Percentiles rank a stretch among this genome's conserved stretches.
These are phyloP conservation scores for Hsuehochloa calcarea DNA, from an alignment of 176 grass and related monocot species.

Conservation along the genomic window DNA sequence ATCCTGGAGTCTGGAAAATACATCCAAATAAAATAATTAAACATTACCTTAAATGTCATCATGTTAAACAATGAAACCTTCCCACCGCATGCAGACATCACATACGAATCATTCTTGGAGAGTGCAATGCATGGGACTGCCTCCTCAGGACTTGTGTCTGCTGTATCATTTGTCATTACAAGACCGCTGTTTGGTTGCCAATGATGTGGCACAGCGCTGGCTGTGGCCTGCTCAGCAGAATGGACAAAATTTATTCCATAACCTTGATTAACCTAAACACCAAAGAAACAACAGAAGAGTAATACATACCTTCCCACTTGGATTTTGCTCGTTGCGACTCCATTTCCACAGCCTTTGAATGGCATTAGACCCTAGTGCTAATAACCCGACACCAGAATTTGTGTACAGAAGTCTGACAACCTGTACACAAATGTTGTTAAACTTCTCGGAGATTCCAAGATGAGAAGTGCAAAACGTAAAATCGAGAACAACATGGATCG, in stretches of 20 bases:
- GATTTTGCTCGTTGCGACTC: slow-evolving; percentile 79
- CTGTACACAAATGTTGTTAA: slow-evolving; percentile 49
- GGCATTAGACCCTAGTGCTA: slow-evolving; percentile 88
- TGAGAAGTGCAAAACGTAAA: slow-evolving; percentile 11
- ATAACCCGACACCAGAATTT: slow-evolving; percentile 83
- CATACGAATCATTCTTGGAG: slow-evolving; percentile 97
- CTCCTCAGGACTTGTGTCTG: slow-evolving; percentile 65
- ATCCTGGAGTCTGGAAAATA: neutral
- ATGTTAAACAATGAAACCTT: slow-evolving; percentile 99
- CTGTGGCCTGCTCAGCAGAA: slow-evolving; percentile 67
- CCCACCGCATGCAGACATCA: slow-evolving; percentile 98
- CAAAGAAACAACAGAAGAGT: slow-evolving; percentile 33
- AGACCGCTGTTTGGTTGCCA: slow-evolving; percentile 87
- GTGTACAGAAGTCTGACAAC: slow-evolving; percentile 89
- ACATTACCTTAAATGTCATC: slow-evolving; percentile 94
- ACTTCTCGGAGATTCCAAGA: slow-evolving; percentile 1
- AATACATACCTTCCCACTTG: slow-evolving; percentile 66
- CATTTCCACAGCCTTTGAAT: slow-evolving; percentile 96
- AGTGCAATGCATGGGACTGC: slow-evolving; percentile 93
- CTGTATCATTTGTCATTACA: slow-evolving; percentile 91
- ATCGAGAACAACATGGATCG: slow-evolving; percentile 19
- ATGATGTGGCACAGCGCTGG: slow-evolving; percentile 78
- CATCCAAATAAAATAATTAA: slow-evolving; percentile 23
- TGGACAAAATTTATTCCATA: slow-evolving; percentile 27
- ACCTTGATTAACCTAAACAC: slow-evolving; percentile 23